Conservation (phyloP, 306 rosid genomes). For the Glycine tomentella region DNA sequence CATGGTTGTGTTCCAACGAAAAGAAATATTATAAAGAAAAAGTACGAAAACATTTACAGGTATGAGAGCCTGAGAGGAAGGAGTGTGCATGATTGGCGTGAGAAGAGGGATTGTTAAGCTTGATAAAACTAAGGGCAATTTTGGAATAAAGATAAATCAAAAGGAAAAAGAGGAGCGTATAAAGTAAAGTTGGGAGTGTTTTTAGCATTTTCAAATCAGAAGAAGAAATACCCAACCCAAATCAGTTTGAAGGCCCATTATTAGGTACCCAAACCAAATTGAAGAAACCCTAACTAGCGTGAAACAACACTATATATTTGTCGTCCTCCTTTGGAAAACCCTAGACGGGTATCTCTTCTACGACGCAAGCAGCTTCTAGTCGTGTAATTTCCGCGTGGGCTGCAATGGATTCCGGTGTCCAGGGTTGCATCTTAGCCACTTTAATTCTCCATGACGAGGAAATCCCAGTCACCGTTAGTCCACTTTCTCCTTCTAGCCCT, state of each 20-base stretch:
- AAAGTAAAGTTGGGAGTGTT: no score
- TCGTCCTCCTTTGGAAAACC: constrained; percentile 14
- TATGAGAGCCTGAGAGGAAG: no score
- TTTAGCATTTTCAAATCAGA: no score
- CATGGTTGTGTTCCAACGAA: no score
- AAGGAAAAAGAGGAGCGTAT: no score
- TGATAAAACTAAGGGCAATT: no score
- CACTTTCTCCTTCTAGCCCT: neutral
- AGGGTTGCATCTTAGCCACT: constrained; percentile 67
- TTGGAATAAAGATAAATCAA: no score
- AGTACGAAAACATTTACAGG: no score
- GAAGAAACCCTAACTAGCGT: constrained; percentile 34
- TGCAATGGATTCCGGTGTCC: constrained; percentile 63
- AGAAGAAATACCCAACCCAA: neutral
- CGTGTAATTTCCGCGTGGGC: neutral
- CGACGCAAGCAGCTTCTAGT: neutral
- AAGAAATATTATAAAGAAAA: no score
- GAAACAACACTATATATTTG: constrained; percentile 11
- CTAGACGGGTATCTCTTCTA: neutral
- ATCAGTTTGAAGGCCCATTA: neutral
- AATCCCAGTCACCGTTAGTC: constrained; percentile 68
- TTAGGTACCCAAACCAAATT: neutral
- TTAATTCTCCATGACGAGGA: constrained; percentile 76
- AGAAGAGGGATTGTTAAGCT: no score
- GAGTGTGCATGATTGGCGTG: no score